Base-by-base conservation (phyloP, 169 alveolate species). In the Eimeria maxima region DNA sequence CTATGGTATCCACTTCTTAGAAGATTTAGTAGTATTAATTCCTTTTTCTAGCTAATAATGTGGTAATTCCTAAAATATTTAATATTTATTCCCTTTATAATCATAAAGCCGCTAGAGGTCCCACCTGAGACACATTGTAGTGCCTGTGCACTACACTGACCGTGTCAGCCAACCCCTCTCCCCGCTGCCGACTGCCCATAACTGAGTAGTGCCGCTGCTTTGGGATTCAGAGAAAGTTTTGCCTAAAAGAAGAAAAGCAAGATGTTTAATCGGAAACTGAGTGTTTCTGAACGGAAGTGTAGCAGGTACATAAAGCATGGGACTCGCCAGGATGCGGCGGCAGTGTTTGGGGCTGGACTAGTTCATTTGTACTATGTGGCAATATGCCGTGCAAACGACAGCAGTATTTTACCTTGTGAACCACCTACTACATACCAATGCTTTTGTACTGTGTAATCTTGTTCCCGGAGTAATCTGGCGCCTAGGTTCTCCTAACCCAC, bases 341-440 rank as follows among this genome's bases (percentile, higher is more conserved):
- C 76, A 67, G 76, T 14, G 76, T n/a, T 67, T 18, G 76, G 76
- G 76, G 76, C 76, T 67, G 76, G 76, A 14, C 8, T 13, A n/a
- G 50, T n/a, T 47, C 50, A 10, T 33, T 0, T 33, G 80, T n/a
- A 65, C 18, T 69, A 27, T 33, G 50, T 69, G 80, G n/a, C 8
- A 69, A 11, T n/a, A 29, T 29, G 45, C 50, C 6, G 80, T 3
- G 22, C 50, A 3, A 14, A 69, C 11, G 6, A 4, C 50, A 45
- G 16, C 45, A 33, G 50, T 24, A 1, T 69, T 69, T 29, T 3
- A 33, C 80, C 24, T 69, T 27, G 80, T 33, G 22, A 69, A 11
- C 13, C 50, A 18, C 50, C n/a, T 29, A 29, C 50, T 33, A 4
- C 45, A 5, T 69, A 3, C 24, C 11, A 11, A 29, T 69, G 50